These are phyloP conservation scores for Ophiocordyceps camponoti-floridani DNA, from an alignment of 2,329 filamentous ascomycete genomes.

Conservation along the genomic window DNA sequence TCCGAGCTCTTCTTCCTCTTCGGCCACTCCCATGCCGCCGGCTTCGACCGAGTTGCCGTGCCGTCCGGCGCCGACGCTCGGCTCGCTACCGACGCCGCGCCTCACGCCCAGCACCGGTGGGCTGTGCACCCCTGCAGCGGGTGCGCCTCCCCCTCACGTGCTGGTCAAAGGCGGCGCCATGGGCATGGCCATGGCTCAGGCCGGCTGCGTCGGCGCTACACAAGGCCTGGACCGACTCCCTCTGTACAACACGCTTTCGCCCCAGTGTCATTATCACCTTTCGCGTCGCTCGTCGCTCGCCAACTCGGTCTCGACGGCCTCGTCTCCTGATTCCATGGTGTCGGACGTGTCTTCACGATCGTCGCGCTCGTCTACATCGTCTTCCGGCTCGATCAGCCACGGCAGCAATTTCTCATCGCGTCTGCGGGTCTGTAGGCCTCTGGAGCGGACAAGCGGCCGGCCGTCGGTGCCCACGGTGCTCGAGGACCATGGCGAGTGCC, in stretches of 20 bases:
- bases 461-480: constrained; percentile 37
- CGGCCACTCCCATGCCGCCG: too few relatives aligned
- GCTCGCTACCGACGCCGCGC: constrained; percentile 39
- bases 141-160: constrained; percentile 27
- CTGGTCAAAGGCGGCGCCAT: constrained; percentile 35
- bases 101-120: constrained; percentile 37
- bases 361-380: constrained; percentile 47
- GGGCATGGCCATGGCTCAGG: constrained; percentile 41
- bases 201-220: constrained; percentile 22
- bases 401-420: constrained; percentile 40
- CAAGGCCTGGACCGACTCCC: constrained; percentile 37
- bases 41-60: constrained; percentile 22
- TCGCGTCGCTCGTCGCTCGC: constrained; percentile 44
- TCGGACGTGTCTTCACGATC: constrained; percentile 44
- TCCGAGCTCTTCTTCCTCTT: too few relatives aligned
- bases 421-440: constrained; percentile 41
- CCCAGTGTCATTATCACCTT: constrained; percentile 27
- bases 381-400: constrained; percentile 23
- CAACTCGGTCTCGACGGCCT: constrained; percentile 43
- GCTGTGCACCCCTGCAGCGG: constrained; percentile 42
- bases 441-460: constrained; percentile 35
- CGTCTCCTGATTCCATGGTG: constrained; percentile 50
- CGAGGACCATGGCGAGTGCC: constrained; percentile 34
- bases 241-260: constrained; percentile 28
- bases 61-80: constrained; percentile 32